Base-by-base conservation (phyloP, 345 rosid genomes). In the Noccaea bulbosa region DNA sequence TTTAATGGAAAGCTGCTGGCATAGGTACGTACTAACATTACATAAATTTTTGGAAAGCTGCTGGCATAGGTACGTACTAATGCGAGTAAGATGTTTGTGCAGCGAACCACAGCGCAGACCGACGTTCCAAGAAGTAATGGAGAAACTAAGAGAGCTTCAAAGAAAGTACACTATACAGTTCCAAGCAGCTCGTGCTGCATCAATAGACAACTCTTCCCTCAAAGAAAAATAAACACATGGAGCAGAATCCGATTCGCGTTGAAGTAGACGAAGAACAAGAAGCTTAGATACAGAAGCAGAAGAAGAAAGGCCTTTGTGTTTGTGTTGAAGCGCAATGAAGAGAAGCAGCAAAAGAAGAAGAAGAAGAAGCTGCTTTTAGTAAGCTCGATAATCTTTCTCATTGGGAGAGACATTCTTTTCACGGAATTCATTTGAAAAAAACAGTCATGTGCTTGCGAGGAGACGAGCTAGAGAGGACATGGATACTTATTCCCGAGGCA, bases 1-100 rank as follows among this genome's bases (percentile, higher is more conserved):
- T 16, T 55, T 89, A 43, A 89, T 91, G 49, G 91, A 89, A 82
- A 89, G 89, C 80, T 93, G 98, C 82, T 93, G 98, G 94, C 85
- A 82, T 71, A 89, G 89, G 98, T 93, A 44, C 82, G 71, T 77
- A 38, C 22, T 47, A 55, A 45, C 49, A 45, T 30, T 24, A 24
- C 73, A 60, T 64, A 20, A 20, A 33, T 40, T 6, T 27, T 8
- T 22, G 16, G 91, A 89, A 82, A 89, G 89, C 80, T 93, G 98
- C 82, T 93, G 98, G 94, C 85, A 82, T 71, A 89, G 89, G 98
- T 93, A 44, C 82, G 71, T 77, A 38, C 22, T 47, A 67, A 74
- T 7, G 63, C 24, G 17, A 67, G 63, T 74, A 16, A 52, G 49
- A 27, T 46, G 7, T 11, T 9, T 67, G 24, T 67, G 70, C 91